Evolutionary conservation across 2,329 filamentous ascomycete species (phyloP).

Genomic region (Lecanicillium sp.): DNA sequence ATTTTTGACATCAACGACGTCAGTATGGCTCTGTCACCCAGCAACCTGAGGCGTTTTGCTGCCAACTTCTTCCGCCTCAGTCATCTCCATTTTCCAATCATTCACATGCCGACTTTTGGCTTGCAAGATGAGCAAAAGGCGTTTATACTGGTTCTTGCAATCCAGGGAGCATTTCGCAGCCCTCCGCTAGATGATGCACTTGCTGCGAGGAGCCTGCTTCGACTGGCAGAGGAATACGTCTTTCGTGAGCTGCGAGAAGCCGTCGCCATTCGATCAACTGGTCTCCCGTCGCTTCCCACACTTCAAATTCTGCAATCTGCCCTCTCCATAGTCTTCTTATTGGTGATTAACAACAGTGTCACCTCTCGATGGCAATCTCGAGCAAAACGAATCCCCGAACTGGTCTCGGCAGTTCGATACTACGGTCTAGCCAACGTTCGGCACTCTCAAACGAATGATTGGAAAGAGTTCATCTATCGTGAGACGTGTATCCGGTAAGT

Average conservation of each 20-base stretch:
- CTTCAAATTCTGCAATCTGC: slow-evolving; percentile 17
- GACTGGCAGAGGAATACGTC: slow-evolving; percentile 13
- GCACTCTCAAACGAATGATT: slow-evolving; percentile 7
- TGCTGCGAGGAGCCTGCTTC: slow-evolving; percentile 8
- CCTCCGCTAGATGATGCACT: slow-evolving; percentile 13
- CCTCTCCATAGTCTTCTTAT: slow-evolving; percentile 14
- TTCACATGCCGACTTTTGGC: slow-evolving; percentile 18
- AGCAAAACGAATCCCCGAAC: slow-evolving; percentile 11
- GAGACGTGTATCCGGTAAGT: slow-evolving; percentile 15
- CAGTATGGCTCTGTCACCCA: slow-evolving; percentile 11
- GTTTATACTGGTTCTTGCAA: slow-evolving; percentile 12
- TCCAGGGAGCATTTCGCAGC: slow-evolving; percentile 12
- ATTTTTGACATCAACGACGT: slow-evolving; percentile 11
- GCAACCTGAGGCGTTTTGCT: slow-evolving; percentile 13
- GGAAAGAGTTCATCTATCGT: slow-evolving; percentile 11
- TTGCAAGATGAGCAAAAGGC: slow-evolving; percentile 7
- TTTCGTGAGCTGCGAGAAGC: slow-evolving; percentile 10
- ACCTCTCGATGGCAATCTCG: slow-evolving; percentile 9
- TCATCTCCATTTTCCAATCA: slow-evolving; percentile 18
- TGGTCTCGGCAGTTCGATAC: slow-evolving; percentile 13
- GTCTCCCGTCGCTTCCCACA: slow-evolving; percentile 5
- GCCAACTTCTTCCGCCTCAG: slow-evolving; percentile 17
- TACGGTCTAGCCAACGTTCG: slow-evolving; percentile 11
- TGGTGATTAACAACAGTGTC: slow-evolving; percentile 13
- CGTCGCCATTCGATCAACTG: slow-evolving; percentile 2